Evolutionary conservation across 306 rosid genomes (phyloP).

Genomic region (Hylodesmum podocarpum): DNA sequence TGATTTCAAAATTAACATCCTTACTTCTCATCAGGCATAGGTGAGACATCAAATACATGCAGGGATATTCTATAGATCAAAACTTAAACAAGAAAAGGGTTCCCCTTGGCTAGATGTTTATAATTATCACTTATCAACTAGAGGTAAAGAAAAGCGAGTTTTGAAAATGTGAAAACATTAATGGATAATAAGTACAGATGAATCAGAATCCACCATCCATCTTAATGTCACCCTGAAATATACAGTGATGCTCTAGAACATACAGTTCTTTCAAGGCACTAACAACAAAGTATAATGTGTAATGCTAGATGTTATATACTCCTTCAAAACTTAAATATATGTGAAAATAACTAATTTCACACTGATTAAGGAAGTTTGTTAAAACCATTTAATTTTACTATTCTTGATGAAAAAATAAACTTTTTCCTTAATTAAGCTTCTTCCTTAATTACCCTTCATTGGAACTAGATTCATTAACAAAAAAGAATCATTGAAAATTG

Average conservation of each 20-base stretch:
- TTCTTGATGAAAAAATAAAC: too few relatives aligned
- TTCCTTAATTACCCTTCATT: too few relatives aligned
- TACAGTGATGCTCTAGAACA: neutral
- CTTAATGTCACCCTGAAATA: neutral
- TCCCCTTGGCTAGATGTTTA: neutral
- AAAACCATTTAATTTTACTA: too few relatives aligned
- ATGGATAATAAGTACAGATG: neutral
- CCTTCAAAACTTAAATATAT: too few relatives aligned
- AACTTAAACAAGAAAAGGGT: neutral
- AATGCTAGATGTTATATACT: neutral
- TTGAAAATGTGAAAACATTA: neutral
- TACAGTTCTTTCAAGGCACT: constrained; percentile 8
- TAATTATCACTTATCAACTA: neutral
- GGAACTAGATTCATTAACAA: too few relatives aligned
- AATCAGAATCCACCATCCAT: neutral
- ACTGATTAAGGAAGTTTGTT: too few relatives aligned
- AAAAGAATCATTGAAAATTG: too few relatives aligned
- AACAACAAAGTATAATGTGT: constrained; percentile 2
- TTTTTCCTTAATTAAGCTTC: too few relatives aligned
- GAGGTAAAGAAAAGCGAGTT: neutral
- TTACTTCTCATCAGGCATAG: neutral
- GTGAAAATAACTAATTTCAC: too few relatives aligned
- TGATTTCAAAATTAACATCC: neutral
- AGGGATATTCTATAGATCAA: neutral
- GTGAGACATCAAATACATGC: neutral